phyloP scores from a whole-genome alignment of 306 rosid genomes.

The Carpinus viminea region DNA sequence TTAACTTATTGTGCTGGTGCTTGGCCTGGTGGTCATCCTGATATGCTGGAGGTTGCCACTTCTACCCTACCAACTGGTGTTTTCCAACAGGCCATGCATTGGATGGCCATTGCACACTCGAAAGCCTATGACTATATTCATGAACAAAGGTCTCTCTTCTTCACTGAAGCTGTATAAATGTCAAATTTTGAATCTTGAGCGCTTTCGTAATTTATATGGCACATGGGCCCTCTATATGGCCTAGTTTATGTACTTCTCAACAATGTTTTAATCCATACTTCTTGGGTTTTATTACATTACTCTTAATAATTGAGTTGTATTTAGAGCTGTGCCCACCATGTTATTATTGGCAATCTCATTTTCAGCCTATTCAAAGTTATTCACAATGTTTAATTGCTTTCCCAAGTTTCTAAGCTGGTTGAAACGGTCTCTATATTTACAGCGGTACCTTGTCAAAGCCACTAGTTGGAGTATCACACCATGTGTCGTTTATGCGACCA shows the following conservation, averaged over 20 bases:
- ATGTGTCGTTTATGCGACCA: conserved; percentile 95
- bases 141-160: conserved; percentile 57
- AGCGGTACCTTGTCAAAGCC: conserved; percentile 54
- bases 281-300: conserved; percentile 3
- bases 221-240: not conserved
- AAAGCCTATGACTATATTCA: conserved; percentile 90
- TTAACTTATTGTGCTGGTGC: conserved; percentile 95
- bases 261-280: conserved; percentile 9
- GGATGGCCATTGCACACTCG: conserved; percentile 89
- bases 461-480: conserved; percentile 83
- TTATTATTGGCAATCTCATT: conserved; percentile 5
- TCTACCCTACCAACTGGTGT: conserved; percentile 93
- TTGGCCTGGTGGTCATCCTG: conserved; percentile 99
- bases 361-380: conserved; percentile 21
- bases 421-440: conserved; percentile 27
- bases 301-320: not conserved
- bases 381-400: conserved; percentile 21
- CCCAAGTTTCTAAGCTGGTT: conserved; percentile 16
- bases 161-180: conserved; percentile 19
- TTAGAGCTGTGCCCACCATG: conserved; percentile 2
- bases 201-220: not conserved
- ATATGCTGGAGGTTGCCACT: conserved; percentile 89
- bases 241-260: conserved; percentile 11
- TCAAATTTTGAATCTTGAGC: conserved; percentile 4
- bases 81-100: conserved; percentile 94